A percentile compares a stretch with the other conserved stretches of the same genome.
Evolutionary conservation across 495 filamentous ascomycete genomes (phyloP).

Genomic region (Podospora anserina): DNA sequence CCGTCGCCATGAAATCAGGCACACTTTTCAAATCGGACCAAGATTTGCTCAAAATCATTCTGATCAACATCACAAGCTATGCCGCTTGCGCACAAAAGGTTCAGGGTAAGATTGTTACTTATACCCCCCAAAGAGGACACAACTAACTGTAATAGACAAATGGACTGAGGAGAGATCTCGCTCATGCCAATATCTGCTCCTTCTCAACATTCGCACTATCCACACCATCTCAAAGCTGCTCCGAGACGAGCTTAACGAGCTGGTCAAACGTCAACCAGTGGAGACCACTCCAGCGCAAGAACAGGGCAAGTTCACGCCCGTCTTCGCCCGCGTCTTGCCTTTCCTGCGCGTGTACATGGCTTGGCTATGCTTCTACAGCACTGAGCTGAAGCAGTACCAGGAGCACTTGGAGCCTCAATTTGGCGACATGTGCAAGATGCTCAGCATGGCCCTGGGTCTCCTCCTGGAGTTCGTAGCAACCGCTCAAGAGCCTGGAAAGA

Average conservation of each 20-base stretch:
- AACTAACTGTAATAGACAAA: slow-evolving; percentile 31
- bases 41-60: slow-evolving; percentile 70
- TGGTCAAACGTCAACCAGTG: slow-evolving; percentile 19
- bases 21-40: slow-evolving; percentile 48
- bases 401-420: slow-evolving; percentile 42
- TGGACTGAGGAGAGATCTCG: slow-evolving; percentile 44
- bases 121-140: neutral
- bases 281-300: slow-evolving; percentile 1
- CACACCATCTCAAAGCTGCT: slow-evolving; percentile 72
- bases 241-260: slow-evolving; percentile 27
- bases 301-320: slow-evolving; percentile 27
- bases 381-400: slow-evolving; percentile 38
- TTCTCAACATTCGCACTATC: slow-evolving; percentile 79
- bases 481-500: slow-evolving; percentile 28
- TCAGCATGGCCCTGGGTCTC: slow-evolving; percentile 38
- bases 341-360: slow-evolving; percentile 45
- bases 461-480: slow-evolving; percentile 32
- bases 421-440: slow-evolving; percentile 37
- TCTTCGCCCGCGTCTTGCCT: slow-evolving; percentile 30
- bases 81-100: slow-evolving; percentile 61
- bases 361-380: slow-evolving; percentile 41
- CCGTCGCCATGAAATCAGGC: slow-evolving; percentile 64
- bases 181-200: slow-evolving; percentile 69
- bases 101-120: slow-evolving; percentile 49
- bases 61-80: slow-evolving; percentile 84